Base-by-base conservation (phyloP, 2,329 filamentous ascomycete species). In the Pseudogymnoascus sp. region DNA sequence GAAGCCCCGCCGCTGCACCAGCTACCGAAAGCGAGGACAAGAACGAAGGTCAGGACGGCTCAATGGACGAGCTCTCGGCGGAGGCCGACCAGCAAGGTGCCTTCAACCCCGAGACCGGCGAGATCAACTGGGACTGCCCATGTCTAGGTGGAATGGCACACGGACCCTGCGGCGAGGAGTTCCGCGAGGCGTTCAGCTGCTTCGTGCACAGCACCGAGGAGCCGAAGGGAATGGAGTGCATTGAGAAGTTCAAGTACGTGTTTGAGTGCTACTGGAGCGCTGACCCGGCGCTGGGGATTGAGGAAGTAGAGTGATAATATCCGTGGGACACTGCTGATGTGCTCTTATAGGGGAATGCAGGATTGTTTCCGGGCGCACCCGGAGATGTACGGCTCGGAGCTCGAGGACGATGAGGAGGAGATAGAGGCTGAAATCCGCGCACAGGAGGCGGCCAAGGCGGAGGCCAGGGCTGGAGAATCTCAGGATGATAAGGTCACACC, bases 71-170 rank as follows among this genome's bases (percentile, higher is more conserved):
- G 16, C 77, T 94, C 12, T 88, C 96, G 74, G 84, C 90, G 63
- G 91, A 97, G 74, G 91, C 91, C 5, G 83, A 78, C 64, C 86
- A 93, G 72, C 86, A 97, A 75, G 94, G 91, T 61, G 94, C 94
- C 1, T 99, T 97, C 79, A 96, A 99, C 75, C 91, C 92, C 2
- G 94, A 97, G 78, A 99, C 94, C 8, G 94, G 94, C 68, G 94
- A 99, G 81, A 99, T 99, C 77, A 99, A 99, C 81, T 99, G 94
- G 94, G 94, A 97, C 74, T 99, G 94, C 75, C 94, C 94, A 14
- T 99, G 94, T 74, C 79, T 99, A 34, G 94, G 94, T 57, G 94
- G 94, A 60, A 99, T 99, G 94, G 94, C 94, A 6, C 78, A 96
- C 71, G 94, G 94, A 0, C 94, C 94, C 60, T 99, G 94, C 73